phyloP scores from a whole-genome alignment of 2,329 filamentous ascomycete genomes.

The Pleurostoma richardsiae region DNA sequence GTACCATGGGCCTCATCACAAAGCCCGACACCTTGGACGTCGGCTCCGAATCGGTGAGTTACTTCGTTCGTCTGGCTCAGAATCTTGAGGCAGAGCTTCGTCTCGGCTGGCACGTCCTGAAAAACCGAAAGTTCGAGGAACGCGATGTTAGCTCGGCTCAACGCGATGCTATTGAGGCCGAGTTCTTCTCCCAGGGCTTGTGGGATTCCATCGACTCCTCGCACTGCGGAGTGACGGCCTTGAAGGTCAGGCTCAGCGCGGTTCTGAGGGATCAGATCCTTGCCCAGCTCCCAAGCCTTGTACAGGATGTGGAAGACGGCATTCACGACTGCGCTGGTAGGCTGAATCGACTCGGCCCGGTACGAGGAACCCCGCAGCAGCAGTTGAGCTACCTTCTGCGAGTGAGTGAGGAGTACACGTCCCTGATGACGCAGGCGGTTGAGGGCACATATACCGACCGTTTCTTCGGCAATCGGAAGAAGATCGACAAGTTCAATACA shows the following conservation, averaged over 20 bases:
- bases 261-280: slow-evolving; percentile 23
- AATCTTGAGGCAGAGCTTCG: slow-evolving; percentile 1
- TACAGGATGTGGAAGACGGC: slow-evolving; percentile 20
- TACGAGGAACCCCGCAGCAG: slow-evolving; percentile 12
- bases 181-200: slow-evolving; percentile 12
- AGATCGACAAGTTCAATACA: slow-evolving; percentile 10
- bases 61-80: slow-evolving; percentile 1
- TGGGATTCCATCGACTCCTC: slow-evolving; percentile 9
- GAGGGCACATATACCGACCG: slow-evolving; percentile 21
- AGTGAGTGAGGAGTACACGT: slow-evolving; percentile 15
- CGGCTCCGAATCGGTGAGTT: not conserved
- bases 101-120: slow-evolving; percentile 13
- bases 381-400: slow-evolving; percentile 18
- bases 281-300: slow-evolving; percentile 20
- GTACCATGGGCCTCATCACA: slow-evolving; percentile 1
- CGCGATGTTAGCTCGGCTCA: slow-evolving; percentile 4
- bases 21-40: slow-evolving; percentile 1
- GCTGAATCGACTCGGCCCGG: slow-evolving; percentile 16
- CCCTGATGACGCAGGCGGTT: slow-evolving; percentile 18
- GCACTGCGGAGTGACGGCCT: slow-evolving; percentile 13
- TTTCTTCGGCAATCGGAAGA: slow-evolving; percentile 19
- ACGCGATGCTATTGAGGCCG: slow-evolving; percentile 9
- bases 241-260: slow-evolving; percentile 18
- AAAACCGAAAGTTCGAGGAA: slow-evolving; percentile 11
- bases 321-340: slow-evolving; percentile 13